A percentile compares a stretch with the other conserved stretches of the same genome.
phyloP scores from a whole-genome alignment of 2,329 filamentous ascomycete genomes.

The Monosporascus sp. region DNA sequence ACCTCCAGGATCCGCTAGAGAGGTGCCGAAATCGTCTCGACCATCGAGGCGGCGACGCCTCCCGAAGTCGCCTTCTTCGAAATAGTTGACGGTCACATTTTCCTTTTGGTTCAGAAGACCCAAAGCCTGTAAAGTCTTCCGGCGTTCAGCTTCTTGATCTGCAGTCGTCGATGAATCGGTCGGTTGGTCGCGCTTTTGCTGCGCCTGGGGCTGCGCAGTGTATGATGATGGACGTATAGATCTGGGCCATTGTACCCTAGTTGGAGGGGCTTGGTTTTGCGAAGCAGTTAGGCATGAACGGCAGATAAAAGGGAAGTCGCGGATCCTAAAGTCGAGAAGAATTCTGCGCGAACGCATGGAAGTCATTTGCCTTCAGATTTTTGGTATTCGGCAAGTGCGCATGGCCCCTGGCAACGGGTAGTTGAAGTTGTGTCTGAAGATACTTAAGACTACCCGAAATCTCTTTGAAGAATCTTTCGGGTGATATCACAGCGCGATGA shows the following conservation, averaged over 20 bases:
- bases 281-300: conserved; percentile 22
- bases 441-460: background rate
- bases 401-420: background rate
- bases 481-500: conserved; percentile 3
- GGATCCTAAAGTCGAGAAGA: conserved; percentile 17
- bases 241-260: conserved; percentile 15
- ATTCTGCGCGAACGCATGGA: conserved; percentile 21
- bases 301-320: conserved; percentile 22
- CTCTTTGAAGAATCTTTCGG: background rate
- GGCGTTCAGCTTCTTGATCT: conserved; percentile 22
- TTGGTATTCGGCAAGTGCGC: conserved; percentile 1
- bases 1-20: conserved; percentile 30
- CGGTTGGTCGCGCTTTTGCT: background rate
- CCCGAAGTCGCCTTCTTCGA: conserved; percentile 39
- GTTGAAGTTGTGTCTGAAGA: conserved; percentile 3
- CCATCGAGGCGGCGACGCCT: conserved; percentile 31
- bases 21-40: conserved; percentile 35
- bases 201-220: conserved; percentile 8
- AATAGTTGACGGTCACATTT: conserved; percentile 36
- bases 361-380: background rate
- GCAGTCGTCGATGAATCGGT: conserved; percentile 8
- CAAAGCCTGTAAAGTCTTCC: conserved; percentile 19
- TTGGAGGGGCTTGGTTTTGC: conserved; percentile 12
- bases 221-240: conserved; percentile 18
- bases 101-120: conserved; percentile 20